Conservation (phyloP, 495 filamentous ascomycete genomes). For the Aspergillus steynii region DNA sequence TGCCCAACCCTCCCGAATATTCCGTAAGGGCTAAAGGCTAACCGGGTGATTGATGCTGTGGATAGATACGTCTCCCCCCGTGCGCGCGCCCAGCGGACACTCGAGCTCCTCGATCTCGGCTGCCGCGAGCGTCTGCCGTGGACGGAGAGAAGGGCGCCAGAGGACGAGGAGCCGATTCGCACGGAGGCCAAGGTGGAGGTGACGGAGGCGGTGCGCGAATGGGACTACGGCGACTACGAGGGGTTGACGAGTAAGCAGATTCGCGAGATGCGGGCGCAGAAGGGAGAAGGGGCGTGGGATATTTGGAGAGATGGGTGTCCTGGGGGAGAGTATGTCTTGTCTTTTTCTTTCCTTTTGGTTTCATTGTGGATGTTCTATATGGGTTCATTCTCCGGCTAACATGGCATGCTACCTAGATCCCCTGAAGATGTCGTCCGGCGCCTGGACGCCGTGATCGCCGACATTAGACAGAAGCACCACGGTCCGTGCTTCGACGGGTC, state of each 20-base stretch:
- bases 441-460: conserved; percentile 71
- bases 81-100: conserved; percentile 78
- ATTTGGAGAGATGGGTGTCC: conserved; percentile 85
- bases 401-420: conserved; percentile 40
- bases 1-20: no score
- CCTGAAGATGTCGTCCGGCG: conserved; percentile 66
- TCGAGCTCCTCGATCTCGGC: conserved; percentile 73
- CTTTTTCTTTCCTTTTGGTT: conserved; percentile 4
- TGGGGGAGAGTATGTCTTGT: conserved; percentile 57
- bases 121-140: conserved; percentile 56
- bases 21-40: no score
- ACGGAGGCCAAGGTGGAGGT: conserved; percentile 60
- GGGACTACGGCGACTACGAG: conserved; percentile 97
- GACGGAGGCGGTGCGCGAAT: conserved; percentile 81
- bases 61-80: conserved; percentile 83
- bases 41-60: no score
- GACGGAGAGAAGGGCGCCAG: conserved; percentile 43
- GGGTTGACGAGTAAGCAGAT: conserved; percentile 80
- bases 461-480: conserved; percentile 65
- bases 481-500: conserved; percentile 31
- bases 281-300: conserved; percentile 59
- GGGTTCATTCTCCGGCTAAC: neutral
- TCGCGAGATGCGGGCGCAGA: conserved; percentile 47
- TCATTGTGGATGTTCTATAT: neutral
- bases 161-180: conserved; percentile 40